Evolutionary conservation across 176 grass and related monocot species (phyloP), one percentile per base, ranked within the genome.

Genomic region (Carex scoparia): DNA sequence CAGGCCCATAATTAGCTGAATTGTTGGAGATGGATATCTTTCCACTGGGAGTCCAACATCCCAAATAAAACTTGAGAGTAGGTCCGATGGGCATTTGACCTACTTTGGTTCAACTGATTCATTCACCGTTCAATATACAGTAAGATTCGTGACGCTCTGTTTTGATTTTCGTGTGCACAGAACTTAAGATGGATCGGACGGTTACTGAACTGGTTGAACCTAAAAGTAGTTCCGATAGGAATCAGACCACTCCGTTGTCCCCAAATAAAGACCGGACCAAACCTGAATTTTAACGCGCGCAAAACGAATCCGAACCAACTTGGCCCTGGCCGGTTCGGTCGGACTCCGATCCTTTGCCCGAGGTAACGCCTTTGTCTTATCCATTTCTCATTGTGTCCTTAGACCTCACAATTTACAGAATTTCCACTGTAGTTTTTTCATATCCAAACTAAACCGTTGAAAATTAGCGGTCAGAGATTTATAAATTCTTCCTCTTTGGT

Each of bases 341-440:
- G 49, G 73, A 46, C 13, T 56, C 73, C 2, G 49, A 56, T 33
- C 49, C 73, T 16, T 55, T 77, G 73, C 73, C 49, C 73, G 48
- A 78, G 74, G 57, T 57, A 78, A 78, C 74, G 74, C 74, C 49
- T 33, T 33, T 18, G 74, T 79, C 74, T 79, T 79, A 79, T 79
- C 74, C 74, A 79, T 79, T 58, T 33, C 46, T 51, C 14, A 1
- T 9, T 1, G 28, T 35, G 5, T 32, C 30, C 48, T 33, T 46
- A 9, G 74, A 57, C 51, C 28, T 57, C 53, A 79, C 49, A 78
- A 35, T 58, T 79, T 58, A 79, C 49, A 79, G 7, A 13, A 79
- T 35, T 78, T 79, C 74, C 74, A 56, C 35, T 16, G 0, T 15
- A 77, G 19, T 31, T 56, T 56, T 77, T 46, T 3, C 0, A 77